Evolutionary conservation across 2,329 filamentous ascomycete species (phyloP).

Genomic region (Pyrenophora seminiperda): DNA sequence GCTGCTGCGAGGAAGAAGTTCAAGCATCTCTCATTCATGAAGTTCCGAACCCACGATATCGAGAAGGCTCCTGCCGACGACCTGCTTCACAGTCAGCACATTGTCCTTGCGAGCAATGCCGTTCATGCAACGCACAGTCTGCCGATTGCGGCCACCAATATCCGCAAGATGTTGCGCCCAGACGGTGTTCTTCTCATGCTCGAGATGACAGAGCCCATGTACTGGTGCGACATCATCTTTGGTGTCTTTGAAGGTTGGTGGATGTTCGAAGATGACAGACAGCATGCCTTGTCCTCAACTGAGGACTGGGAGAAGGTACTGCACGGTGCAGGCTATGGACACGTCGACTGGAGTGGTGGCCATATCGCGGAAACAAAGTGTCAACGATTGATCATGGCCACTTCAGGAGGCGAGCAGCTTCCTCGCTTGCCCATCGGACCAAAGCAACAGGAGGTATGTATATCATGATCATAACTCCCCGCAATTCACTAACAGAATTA

Average conservation of each 20-base stretch:
- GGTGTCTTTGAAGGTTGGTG: slow-evolving; percentile 34
- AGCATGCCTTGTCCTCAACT: slow-evolving; percentile 9
- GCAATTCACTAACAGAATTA: not conserved
- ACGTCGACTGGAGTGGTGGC: slow-evolving; percentile 24
- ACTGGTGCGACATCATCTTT: slow-evolving; percentile 27
- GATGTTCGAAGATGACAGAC: slow-evolving; percentile 18
- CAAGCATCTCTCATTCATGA: slow-evolving; percentile 34
- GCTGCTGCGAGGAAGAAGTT: slow-evolving; percentile 36
- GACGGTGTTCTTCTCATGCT: slow-evolving; percentile 20
- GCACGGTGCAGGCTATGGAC: slow-evolving; percentile 11
- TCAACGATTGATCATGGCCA: slow-evolving; percentile 10
- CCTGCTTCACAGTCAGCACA: slow-evolving; percentile 10
- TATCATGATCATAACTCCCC: too few relatives aligned
- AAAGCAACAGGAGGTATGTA: not conserved
- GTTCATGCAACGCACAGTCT: slow-evolving; percentile 26
- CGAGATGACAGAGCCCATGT: slow-evolving; percentile 19
- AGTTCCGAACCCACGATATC: slow-evolving; percentile 40
- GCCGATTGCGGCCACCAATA: slow-evolving; percentile 6
- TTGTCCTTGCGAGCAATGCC: slow-evolving; percentile 23
- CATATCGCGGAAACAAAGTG: slow-evolving; percentile 2
- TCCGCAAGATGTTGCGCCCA: slow-evolving; percentile 13
- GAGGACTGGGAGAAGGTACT: slow-evolving; percentile 15
- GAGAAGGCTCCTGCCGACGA: slow-evolving; percentile 31
- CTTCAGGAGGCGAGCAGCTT: slow-evolving; percentile 5
- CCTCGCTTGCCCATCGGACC: slow-evolving; percentile 1